Evolutionary conservation across 495 filamentous ascomycete species (phyloP), one percentile per base, ranked within the genome.

Genomic region (Trichodelitschia bisporula): DNA sequence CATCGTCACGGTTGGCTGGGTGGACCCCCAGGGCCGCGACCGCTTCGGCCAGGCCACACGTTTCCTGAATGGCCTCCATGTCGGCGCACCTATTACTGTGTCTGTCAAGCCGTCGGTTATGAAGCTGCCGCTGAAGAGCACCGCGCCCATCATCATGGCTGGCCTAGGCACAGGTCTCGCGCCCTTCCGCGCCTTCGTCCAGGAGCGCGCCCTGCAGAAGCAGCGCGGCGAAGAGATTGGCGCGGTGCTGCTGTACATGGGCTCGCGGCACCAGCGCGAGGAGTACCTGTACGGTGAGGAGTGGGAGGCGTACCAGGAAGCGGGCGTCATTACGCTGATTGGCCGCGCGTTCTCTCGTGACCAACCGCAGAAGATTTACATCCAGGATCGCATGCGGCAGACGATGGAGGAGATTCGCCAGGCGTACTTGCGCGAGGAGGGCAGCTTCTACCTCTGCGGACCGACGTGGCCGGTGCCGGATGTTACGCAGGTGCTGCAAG

Each of bases 391-490:
- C 38, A 95, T 97, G 86, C 66, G 86, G 33, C 62, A 95, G 61
- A 74, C 70, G 2, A 51, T 93, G 20, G 50, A 53, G n/a, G 76
- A 91, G 31, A 80, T 97, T 33, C 66, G 84, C 36, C 55, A 86
- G 51, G 79, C 82, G 4, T 93, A 95, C 48, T 66, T 90, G 44
- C 61, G 72, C 47, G 64, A 90, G 36, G 75, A 83, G 38, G 86
- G 86, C 29, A 65, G 69, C 6, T 97, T 97, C 57, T 97, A 97
- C 53, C 69, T 97, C 15, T 97, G 86, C 45, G 86, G 86, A 29
- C 86, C 86, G 12, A 95, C 86, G 12, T 95, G 89, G 89, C 86
- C 86, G 5, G 86, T 97, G 26, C 89, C 86, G n/a, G 89, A 97
- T 55, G 86, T 97, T 15, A 92, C 82, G 6, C 69, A 68, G 29